Evolutionary conservation across 805 yeast species (phyloP), one percentile per base, ranked within the genome.

Genomic region (Tetrapisispora taiwanensis): DNA sequence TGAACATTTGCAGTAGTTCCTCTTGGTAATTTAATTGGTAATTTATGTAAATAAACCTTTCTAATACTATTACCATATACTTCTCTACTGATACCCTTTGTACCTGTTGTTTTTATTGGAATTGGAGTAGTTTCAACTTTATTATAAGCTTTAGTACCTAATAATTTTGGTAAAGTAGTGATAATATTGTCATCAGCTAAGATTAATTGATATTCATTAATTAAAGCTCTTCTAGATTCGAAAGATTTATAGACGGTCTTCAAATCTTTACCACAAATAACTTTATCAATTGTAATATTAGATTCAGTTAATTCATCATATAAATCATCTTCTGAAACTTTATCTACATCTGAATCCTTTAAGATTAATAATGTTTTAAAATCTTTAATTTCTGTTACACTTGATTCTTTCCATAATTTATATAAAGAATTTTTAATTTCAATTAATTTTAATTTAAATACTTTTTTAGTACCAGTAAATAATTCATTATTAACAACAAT

Each of bases 121-220:
- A 83, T 62, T 43, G 95, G 95, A 35, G 78, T 66, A 59, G 84
- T 85, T 18, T 72, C 65, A 32, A 74, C 65, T 41, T 71, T 71
- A 60, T 78, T 84, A 59, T 88, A 92, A 3, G 76, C 70, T 66
- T 85, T 84, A 45, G 97, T 96, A 44, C 96, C 96, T 51, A 92
- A 69, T 31, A 84, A 66, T 54, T 80, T 78, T 39, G 98, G 98
- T 65, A 92, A 72, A 47, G 84, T 70, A 26, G 88, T 78, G 43
- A 87, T 71, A 38, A 90, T 70, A 31, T 81, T 79, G 49, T 88
- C 95, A 66, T 92, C 98, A 43, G 86, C 81, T 36, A 92, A 60
- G 63, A 92, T 85, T 48, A 87, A 52, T 55, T 88, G 95, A 59
- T 76, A 84, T 46, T 77, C 79, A 14, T 71, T 62, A 36, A 73